Evolutionary conservation across 2,329 filamentous ascomycete genomes (phyloP).

Genomic region (Scedosporium boydii): DNA sequence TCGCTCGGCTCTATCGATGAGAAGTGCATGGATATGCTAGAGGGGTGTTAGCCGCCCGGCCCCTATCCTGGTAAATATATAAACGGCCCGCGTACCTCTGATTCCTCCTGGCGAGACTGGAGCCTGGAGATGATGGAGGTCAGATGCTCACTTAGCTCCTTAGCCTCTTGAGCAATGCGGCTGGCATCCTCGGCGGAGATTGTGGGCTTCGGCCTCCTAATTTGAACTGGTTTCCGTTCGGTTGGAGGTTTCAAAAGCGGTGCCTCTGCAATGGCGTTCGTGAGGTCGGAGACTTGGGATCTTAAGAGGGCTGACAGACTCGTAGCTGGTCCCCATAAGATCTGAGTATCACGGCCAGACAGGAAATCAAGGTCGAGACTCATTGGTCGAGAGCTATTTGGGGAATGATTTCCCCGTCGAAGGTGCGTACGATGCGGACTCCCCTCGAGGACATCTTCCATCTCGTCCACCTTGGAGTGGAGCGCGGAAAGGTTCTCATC

Average conservation of each 20-base stretch:
- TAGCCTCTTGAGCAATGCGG: slow-evolving; percentile 19
- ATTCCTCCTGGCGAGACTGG: slow-evolving; percentile 47
- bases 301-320: slow-evolving; percentile 24
- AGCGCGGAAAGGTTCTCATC: slow-evolving; percentile 23
- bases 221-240: background rate
- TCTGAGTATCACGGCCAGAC: background rate
- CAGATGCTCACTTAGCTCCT: slow-evolving; percentile 39
- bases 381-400: slow-evolving; percentile 7
- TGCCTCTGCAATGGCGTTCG: slow-evolving; percentile 21
- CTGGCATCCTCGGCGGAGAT: slow-evolving; percentile 14
- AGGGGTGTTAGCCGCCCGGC: background rate
- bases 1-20: slow-evolving; percentile 47
- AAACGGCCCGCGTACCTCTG: slow-evolving; percentile 33
- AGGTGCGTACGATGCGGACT: background rate
- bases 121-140: slow-evolving; percentile 40
- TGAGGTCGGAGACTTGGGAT: slow-evolving; percentile 26
- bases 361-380: slow-evolving; percentile 8
- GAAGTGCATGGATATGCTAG: slow-evolving; percentile 52
- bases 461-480: slow-evolving; percentile 31
- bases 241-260: background rate
- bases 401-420: background rate
- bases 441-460: slow-evolving; percentile 24
- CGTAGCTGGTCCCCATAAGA: slow-evolving; percentile 15
- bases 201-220: background rate
- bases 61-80: background rate